phyloP scores from a whole-genome alignment of 75 land plant genomes.

The Larix kaempferi region DNA sequence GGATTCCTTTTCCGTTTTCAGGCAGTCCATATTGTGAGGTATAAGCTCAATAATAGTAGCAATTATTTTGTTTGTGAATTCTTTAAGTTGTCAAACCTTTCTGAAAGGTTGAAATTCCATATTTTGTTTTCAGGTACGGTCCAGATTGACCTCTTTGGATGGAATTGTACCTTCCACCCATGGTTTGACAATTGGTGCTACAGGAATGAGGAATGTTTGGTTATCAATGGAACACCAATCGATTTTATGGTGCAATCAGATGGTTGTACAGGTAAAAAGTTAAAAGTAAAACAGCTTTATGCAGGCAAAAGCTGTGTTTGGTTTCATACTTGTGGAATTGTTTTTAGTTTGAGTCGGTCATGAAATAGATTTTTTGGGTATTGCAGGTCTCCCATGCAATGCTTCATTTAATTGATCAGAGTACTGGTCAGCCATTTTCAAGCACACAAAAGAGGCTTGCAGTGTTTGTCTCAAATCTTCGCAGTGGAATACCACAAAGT shows the following conservation, averaged over 20 bases:
- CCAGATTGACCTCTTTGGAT: conserved; percentile 84
- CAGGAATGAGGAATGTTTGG: conserved; percentile 94
- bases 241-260: conserved; percentile 97
- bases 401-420: conserved; percentile 66
- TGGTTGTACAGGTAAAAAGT: conserved; percentile 83
- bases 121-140: conserved; percentile 57
- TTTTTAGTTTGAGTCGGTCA: background rate
- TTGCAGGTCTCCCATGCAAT: conserved; percentile 88
- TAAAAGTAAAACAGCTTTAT: background rate
- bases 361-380: background rate
- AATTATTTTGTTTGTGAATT: too few relatives aligned
- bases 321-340: background rate
- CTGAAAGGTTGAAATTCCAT: background rate
- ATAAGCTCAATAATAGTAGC: too few relatives aligned
- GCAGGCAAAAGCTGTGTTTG: background rate
- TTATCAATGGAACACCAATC: conserved; percentile 94
- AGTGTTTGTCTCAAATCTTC: conserved; percentile 70
- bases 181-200: conserved; percentile 82
- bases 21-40: too few relatives aligned
- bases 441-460: conserved; percentile 61
- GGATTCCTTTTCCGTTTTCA: too few relatives aligned
- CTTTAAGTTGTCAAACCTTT: background rate
- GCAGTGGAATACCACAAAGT: conserved; percentile 77
- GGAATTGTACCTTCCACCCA: conserved; percentile 90
- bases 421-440: conserved; percentile 63